These are phyloP conservation scores for Mycena amicta DNA, from an alignment of 768 basidiomycete genomes.

Conservation along the genomic window DNA sequence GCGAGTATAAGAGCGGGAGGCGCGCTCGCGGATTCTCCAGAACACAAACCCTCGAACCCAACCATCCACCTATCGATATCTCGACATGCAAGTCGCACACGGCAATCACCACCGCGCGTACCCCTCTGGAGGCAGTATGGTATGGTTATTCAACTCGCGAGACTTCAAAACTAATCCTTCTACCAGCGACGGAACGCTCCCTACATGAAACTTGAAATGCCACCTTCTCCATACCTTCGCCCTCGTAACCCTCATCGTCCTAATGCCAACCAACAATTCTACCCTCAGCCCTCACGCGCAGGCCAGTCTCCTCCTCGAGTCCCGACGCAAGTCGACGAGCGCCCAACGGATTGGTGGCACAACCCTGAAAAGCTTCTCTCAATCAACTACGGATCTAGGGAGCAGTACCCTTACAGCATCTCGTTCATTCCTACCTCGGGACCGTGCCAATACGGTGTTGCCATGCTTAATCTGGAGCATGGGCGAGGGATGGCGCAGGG, in stretches of 20 bases:
- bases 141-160: too few relatives aligned
- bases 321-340: constrained; percentile 15
- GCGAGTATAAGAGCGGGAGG: neutral
- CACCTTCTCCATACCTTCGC: neutral
- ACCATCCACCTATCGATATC: neutral
- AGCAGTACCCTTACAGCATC: constrained; percentile 11
- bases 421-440: constrained; percentile 12
- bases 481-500: constrained; percentile 3
- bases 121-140: neutral
- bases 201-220: neutral
- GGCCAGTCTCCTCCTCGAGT: neutral
- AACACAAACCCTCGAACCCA: neutral
- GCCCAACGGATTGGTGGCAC: constrained; percentile 20
- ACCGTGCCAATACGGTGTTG: constrained; percentile 18
- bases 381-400: constrained; percentile 1
- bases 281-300: too few relatives aligned
- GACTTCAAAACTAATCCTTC: too few relatives aligned
- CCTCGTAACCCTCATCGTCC: neutral
- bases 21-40: neutral
- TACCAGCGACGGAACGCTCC: too few relatives aligned
- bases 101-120: neutral
- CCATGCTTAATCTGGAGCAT: constrained; percentile 16
- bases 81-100: neutral
- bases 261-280: neutral
- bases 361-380: constrained; percentile 8